phyloP scores from a whole-genome alignment of 306 rosid species.

The Canavalia gladiata region DNA sequence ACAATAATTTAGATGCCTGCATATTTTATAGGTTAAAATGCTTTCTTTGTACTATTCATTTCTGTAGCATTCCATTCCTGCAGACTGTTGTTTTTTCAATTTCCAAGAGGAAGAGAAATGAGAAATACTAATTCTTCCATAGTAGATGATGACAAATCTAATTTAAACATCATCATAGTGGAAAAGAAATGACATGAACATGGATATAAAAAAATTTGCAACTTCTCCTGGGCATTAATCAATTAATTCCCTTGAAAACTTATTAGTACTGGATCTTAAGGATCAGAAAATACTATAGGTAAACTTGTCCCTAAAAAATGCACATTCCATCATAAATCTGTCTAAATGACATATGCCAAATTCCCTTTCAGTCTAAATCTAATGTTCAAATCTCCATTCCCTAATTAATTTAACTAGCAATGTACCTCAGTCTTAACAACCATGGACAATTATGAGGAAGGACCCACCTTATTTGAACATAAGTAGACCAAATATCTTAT shows the following conservation, averaged over 20 bases:
- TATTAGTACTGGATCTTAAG: neutral
- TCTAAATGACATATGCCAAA: conserved; percentile 21
- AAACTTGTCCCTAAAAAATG: conserved; percentile 24
- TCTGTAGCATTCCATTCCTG: neutral
- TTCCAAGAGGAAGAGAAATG: conserved; percentile 8
- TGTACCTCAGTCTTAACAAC: conserved; percentile 14
- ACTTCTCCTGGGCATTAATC: neutral
- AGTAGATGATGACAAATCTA: conserved; percentile 15
- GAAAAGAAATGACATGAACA: neutral
- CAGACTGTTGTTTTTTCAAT: conserved; percentile 11
- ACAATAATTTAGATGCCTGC: conserved; percentile 22
- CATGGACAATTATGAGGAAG: neutral
- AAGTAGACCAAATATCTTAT: neutral
- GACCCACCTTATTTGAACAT: conserved; percentile 13
- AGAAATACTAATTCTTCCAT: conserved; percentile 29
- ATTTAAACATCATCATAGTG: neutral
- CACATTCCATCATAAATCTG: neutral
- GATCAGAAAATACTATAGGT: conserved; percentile 12
- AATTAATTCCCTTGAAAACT: conserved; percentile 10
- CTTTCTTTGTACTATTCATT: neutral
- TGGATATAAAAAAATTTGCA: neutral
- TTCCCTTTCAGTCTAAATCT: conserved; percentile 19
- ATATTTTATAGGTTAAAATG: neutral
- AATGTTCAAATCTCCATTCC: neutral
- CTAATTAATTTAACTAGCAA: conserved; percentile 20